A percentile compares a stretch with the other conserved stretches of the same genome.
These are phyloP conservation scores for Trichophyton equinum DNA, from an alignment of 2,329 filamentous ascomycete species.

Conservation along the genomic window DNA sequence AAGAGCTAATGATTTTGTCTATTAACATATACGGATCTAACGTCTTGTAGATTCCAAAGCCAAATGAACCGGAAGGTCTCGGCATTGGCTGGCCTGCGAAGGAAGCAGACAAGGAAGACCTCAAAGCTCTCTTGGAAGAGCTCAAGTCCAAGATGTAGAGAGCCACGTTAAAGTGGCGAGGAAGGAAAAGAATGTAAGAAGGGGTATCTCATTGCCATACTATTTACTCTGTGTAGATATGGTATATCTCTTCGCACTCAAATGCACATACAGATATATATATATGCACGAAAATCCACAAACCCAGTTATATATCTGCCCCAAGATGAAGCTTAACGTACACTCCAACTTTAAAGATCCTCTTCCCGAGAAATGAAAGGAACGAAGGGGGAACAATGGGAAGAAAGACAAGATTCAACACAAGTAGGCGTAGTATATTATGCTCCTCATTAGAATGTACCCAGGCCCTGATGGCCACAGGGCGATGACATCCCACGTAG, in stretches of 20 bases:
- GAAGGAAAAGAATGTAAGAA: background rate
- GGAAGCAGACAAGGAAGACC: constrained; percentile 62
- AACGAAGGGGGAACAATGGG: background rate
- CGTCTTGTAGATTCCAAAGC: constrained; percentile 69
- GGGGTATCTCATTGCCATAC: background rate
- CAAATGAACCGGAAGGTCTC: constrained; percentile 68
- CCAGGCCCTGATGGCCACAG: no score
- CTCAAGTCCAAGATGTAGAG: constrained; percentile 77
- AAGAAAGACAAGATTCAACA: background rate
- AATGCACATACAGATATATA: background rate
- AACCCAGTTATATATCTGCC: background rate
- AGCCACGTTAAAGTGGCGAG: background rate
- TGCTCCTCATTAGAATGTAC: background rate
- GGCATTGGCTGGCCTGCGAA: constrained; percentile 68
- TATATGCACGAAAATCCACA: background rate
- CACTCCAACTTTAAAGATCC: background rate
- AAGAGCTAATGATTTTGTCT: constrained; percentile 20
- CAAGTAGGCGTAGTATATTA: background rate
- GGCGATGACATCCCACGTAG: background rate
- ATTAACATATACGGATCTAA: background rate
- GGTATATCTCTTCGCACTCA: background rate
- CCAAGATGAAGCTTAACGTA: background rate
- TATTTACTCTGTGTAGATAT: background rate
- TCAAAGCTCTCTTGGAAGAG: constrained; percentile 69
- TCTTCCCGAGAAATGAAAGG: background rate